These are phyloP conservation scores for Lactarius hengduanensis DNA, from an alignment of 768 basidiomycete genomes.

Conservation along the genomic window DNA sequence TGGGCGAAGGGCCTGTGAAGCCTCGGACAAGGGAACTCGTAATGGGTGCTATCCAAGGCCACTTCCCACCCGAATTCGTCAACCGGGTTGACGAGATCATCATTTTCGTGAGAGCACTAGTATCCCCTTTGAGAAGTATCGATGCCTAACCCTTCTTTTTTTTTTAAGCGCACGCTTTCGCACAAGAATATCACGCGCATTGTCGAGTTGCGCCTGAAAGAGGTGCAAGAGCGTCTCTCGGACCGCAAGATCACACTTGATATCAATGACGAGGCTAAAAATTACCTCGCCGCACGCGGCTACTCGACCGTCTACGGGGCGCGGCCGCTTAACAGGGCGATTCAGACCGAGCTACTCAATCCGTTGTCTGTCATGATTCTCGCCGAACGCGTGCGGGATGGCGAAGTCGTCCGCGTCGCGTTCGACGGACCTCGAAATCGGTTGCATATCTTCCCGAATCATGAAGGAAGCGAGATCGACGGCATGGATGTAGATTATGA, in stretches of 20 bases:
- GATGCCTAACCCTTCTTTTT: conserved; percentile 33
- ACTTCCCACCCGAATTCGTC: conserved; percentile 92
- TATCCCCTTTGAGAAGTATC: conserved; percentile 23
- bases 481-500: conserved; percentile 62
- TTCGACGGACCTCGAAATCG: conserved; percentile 85
- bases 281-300: conserved; percentile 70
- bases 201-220: conserved; percentile 83
- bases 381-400: conserved; percentile 77
- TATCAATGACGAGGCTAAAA: conserved; percentile 72
- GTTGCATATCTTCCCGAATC: conserved; percentile 78
- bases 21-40: conserved; percentile 62
- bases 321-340: conserved; percentile 85
- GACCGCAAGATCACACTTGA: conserved; percentile 79
- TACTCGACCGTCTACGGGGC: conserved; percentile 88
- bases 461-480: conserved; percentile 53
- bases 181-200: conserved; percentile 75
- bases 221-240: conserved; percentile 77
- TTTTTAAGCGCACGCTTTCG: conserved; percentile 71
- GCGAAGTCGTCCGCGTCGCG: conserved; percentile 69
- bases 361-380: conserved; percentile 85
- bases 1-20: conserved; percentile 68
- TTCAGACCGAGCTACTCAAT: conserved; percentile 91
- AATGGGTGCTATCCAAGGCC: conserved; percentile 72
- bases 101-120: conserved; percentile 54
- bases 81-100: conserved; percentile 88